A percentile compares a stretch with the other conserved stretches of the same genome.
Conservation (phyloP, 805 yeast species). For the Candida dajiaensis region DNA sequence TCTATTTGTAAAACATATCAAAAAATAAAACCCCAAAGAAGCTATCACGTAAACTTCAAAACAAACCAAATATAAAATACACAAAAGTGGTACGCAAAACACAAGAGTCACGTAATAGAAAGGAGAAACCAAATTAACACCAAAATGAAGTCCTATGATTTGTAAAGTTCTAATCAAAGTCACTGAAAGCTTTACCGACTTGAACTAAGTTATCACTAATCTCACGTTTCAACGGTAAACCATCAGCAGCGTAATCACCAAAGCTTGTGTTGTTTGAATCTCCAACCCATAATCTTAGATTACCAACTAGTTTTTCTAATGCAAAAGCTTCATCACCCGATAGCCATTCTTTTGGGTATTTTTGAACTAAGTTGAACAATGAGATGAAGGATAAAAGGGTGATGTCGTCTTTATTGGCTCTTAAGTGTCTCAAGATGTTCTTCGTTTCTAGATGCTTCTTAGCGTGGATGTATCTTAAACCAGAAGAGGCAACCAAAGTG, state of each 20-base stretch:
- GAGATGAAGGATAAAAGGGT: conserved; percentile 23
- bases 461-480: conserved; percentile 17
- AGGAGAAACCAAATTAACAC: background rate
- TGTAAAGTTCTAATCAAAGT: conserved; percentile 2
- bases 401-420: conserved; percentile 15
- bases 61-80: background rate
- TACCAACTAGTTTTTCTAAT: conserved; percentile 19
- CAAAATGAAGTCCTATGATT: background rate
- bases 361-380: conserved; percentile 21
- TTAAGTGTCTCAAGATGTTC: conserved; percentile 16
- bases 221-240: conserved; percentile 23
- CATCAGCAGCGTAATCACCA: conserved; percentile 19
- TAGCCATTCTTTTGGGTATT: conserved; percentile 22
- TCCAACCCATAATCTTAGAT: conserved; percentile 27
- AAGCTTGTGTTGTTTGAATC: conserved; percentile 18
- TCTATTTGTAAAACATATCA: no score
- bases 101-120: background rate
- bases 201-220: conserved; percentile 26
- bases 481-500: conserved; percentile 19
- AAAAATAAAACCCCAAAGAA: background rate
- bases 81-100: background rate
- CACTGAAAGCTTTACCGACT: conserved; percentile 21
- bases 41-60: background rate
- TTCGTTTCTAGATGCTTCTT: conserved; percentile 12
- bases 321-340: conserved; percentile 8